Evolutionary conservation across 139 green algal genomes (phyloP), one percentile per base, ranked within the genome.

Genomic region (Chlorella vulgaris): DNA sequence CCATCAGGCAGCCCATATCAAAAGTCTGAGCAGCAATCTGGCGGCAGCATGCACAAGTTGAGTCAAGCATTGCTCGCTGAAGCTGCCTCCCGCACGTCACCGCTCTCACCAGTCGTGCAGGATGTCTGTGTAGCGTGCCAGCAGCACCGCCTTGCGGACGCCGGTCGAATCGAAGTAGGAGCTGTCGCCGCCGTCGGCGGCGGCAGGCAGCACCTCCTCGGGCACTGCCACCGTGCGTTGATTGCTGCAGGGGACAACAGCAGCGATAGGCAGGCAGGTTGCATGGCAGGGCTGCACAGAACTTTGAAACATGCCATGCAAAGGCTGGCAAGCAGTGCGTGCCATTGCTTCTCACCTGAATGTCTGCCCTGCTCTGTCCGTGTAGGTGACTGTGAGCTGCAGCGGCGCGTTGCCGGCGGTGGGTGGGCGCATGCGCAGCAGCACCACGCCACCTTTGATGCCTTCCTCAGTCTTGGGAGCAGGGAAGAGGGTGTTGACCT

Each of bases 391-490:
- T 6, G 66, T 33, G 15, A 87, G 66, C 13, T 18, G 50, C n/a
- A 87, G 67, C 5, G 78, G 83, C 1, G 29, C 42, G 22, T 80
- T 66, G 51, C 22, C 66, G 13, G 33, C 35, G 24, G 28, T 21
- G 36, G 63, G 33, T 13, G 78, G 78, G 5, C 2, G 7, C 38
- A 87, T 22, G 63, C 78, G 75, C 53, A 86, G 77, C 33, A 87
- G 74, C 51, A 87, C 40, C 39, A 87, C 83, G 2, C 83, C 83
- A 2, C 83, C 83, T 53, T 80, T 87, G 74, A 87, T 74, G 63
- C 83, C 83, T 21, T 80, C 53, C n/a, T 81, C 83, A 18, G 83
- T 87, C 38, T 87, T 70, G n/a, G 77, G 74, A 43, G 50, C 58
- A 21, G 82, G 82, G 60, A 87, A 82, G 47, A 82, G 47, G 7